A percentile compares a stretch with the other conserved stretches of the same genome.
Evolutionary conservation across 1,284 basidiomycete genomes (phyloP).

Genomic region (Sanguinoderma infundibulare): DNA sequence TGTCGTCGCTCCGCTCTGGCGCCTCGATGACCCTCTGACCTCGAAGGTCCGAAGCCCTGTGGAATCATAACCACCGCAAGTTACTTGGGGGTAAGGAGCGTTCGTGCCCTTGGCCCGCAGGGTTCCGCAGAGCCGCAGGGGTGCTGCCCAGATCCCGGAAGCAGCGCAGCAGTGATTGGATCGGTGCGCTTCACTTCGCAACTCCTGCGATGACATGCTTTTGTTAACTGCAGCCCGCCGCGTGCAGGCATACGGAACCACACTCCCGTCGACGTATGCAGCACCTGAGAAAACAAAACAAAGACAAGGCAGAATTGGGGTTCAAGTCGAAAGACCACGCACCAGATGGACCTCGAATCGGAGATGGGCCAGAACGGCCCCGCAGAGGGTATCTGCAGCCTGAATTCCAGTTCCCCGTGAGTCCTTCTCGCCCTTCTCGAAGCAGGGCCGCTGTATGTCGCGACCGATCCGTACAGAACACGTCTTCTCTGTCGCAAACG

Average conservation of each 20-base stretch:
- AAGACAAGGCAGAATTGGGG: background rate
- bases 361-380: background rate
- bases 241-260: background rate
- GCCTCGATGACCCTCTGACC: background rate
- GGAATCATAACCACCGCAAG: background rate
- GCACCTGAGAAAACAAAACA: background rate
- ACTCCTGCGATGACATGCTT: too few relatives aligned
- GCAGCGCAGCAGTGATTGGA: background rate
- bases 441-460: background rate
- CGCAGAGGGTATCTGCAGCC: background rate
- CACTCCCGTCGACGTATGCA: background rate
- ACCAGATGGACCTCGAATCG: slow-evolving; percentile 3
- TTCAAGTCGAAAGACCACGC: background rate
- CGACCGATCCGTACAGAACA: background rate
- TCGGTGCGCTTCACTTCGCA: background rate
- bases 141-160: background rate
- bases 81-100: background rate
- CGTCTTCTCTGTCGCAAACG: background rate
- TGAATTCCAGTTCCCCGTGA: background rate
- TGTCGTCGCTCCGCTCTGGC: background rate
- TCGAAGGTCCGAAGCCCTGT: background rate
- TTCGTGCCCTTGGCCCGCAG: background rate
- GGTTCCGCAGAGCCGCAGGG: background rate
- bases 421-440: background rate
- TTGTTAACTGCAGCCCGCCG: too few relatives aligned